A percentile compares a stretch with the other conserved stretches of the same genome.
These are phyloP conservation scores for Xylaria sp. DNA, from an alignment of 2,329 filamentous ascomycete genomes.

Conservation along the genomic window DNA sequence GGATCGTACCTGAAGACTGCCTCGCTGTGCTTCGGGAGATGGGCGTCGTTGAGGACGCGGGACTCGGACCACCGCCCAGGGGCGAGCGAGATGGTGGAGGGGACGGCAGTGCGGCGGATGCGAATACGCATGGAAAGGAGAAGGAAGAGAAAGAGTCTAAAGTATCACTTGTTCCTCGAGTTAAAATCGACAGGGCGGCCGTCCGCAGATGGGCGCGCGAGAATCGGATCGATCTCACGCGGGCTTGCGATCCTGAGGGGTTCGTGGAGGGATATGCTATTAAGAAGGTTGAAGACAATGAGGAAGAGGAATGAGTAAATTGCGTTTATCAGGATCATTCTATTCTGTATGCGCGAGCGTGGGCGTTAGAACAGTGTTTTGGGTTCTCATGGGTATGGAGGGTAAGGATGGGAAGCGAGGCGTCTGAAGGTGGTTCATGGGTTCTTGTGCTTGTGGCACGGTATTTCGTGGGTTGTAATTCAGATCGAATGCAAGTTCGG, in stretches of 20 bases:
- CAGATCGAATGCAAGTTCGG: background rate
- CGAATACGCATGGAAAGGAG: conserved; percentile 42
- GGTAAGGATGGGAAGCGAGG: conserved; percentile 13
- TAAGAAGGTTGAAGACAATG: conserved; percentile 52
- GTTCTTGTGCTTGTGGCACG: background rate
- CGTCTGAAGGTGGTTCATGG: conserved; percentile 9
- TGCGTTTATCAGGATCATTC: background rate
- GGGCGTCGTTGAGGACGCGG: conserved; percentile 72
- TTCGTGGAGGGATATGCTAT: conserved; percentile 76
- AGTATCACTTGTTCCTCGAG: conserved; percentile 54
- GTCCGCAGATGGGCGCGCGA: conserved; percentile 74
- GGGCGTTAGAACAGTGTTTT: background rate
- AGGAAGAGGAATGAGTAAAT: conserved; percentile 35
- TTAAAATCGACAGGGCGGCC: conserved; percentile 64
- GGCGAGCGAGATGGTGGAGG: conserved; percentile 71
- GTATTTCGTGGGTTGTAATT: background rate
- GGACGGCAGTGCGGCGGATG: conserved; percentile 50
- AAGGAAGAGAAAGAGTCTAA: conserved; percentile 36
- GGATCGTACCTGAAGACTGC: conserved; percentile 87
- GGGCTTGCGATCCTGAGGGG: conserved; percentile 77
- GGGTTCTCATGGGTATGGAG: background rate
- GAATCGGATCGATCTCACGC: conserved; percentile 71
- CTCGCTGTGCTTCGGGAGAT: conserved; percentile 82
- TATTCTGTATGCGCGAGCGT: background rate
- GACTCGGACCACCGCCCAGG: conserved; percentile 63